Evolutionary conservation across 345 rosid species (phyloP).

Genomic region (Arabidopsis arenosa): DNA sequence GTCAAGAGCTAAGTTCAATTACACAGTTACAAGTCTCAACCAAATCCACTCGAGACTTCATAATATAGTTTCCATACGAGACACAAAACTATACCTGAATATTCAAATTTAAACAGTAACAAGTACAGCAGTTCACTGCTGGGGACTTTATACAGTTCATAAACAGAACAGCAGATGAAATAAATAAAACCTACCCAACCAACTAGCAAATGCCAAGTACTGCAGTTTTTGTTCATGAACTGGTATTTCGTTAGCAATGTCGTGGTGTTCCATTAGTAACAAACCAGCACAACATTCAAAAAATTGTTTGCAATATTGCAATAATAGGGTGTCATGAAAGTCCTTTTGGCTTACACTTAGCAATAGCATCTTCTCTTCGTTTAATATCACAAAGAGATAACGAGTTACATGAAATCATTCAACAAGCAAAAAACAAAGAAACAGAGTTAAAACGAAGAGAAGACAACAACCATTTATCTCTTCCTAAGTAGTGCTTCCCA

Average conservation of each 20-base stretch:
- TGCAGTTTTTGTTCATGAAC: slow-evolving; percentile 88
- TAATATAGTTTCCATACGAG: slow-evolving; percentile 49
- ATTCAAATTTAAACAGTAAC: not conserved
- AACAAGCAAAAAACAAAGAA: no score
- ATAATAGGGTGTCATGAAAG: slow-evolving; percentile 6
- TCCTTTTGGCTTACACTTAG: slow-evolving; percentile 51
- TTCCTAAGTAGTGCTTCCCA: slow-evolving; percentile 88
- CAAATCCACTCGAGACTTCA: slow-evolving; percentile 20
- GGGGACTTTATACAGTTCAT: not conserved
- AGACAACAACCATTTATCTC: slow-evolving; percentile 56
- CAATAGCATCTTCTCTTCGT: slow-evolving; percentile 77
- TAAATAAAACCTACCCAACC: slow-evolving; percentile 72
- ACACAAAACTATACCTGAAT: slow-evolving; percentile 87
- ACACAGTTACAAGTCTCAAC: not conserved
- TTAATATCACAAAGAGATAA: slow-evolving; percentile 52
- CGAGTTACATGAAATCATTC: no score
- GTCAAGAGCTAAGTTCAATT: slow-evolving; percentile 40
- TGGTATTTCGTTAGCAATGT: slow-evolving; percentile 78
- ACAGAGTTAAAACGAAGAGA: no score
- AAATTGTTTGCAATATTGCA: no score
- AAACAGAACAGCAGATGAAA: not conserved
- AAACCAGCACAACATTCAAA: not conserved
- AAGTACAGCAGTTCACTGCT: slow-evolving; percentile 6
- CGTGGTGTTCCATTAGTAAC: slow-evolving; percentile 51
- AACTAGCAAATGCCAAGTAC: slow-evolving; percentile 95